A percentile compares a stretch with the other conserved stretches of the same genome.
These are phyloP conservation scores for Effrenium voratum DNA, from an alignment of 73 alveolate genomes.

Conservation along the genomic window DNA sequence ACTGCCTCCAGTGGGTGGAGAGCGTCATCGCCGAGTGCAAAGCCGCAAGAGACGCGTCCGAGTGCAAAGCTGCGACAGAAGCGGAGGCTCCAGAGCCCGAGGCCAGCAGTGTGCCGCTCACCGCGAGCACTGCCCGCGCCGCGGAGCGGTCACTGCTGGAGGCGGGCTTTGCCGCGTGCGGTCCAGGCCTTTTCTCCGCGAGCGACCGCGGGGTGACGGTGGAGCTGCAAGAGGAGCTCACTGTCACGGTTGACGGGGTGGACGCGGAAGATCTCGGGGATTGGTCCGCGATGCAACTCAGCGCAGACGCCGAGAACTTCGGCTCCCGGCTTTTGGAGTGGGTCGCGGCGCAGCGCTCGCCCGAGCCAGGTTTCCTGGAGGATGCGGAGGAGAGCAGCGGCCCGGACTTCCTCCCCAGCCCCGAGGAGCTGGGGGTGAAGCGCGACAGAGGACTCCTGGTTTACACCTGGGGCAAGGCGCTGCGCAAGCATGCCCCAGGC, in stretches of 20 bases:
- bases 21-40: not conserved
- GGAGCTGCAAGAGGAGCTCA: constrained; percentile 62
- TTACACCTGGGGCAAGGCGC: constrained; percentile 70
- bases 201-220: constrained; percentile 86
- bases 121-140: not conserved
- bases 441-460: constrained; percentile 57
- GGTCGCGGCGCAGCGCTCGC: constrained; percentile 90
- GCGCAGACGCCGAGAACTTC: constrained; percentile 18
- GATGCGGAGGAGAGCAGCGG: constrained; percentile 25
- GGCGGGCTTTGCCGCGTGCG: constrained; percentile 67
- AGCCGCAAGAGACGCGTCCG: not conserved
- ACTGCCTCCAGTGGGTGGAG: not conserved
- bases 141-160: not conserved
- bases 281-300: constrained; percentile 85
- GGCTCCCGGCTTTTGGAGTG: constrained; percentile 80
- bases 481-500: constrained; percentile 72
- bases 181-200: constrained; percentile 65
- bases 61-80: not conserved
- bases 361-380: constrained; percentile 85
- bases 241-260: constrained; percentile 87
- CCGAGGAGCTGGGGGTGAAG: constrained; percentile 57
- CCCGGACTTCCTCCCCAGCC: constrained; percentile 79
- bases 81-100: constrained; percentile 24
- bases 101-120: constrained; percentile 13
- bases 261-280: constrained; percentile 60